Conservation (phyloP, 805 yeast genomes). For the Wickerhamomyces strasburgensis region DNA sequence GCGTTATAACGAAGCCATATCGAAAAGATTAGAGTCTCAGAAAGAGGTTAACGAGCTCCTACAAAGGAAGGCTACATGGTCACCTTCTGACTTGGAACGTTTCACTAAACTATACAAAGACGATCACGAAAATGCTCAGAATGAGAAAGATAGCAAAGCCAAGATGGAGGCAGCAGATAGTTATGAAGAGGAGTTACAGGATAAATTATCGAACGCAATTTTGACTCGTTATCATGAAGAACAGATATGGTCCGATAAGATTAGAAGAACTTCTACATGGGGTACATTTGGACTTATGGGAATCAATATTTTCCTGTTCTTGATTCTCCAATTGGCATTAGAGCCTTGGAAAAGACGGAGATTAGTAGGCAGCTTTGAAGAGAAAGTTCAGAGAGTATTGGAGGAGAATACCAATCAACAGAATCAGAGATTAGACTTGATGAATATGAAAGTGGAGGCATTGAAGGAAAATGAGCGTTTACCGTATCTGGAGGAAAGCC, state of each 20-base stretch:
- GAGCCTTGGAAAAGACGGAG: slow-evolving; percentile 93
- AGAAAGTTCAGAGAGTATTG: slow-evolving; percentile 57
- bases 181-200: slow-evolving; percentile 63
- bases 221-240: slow-evolving; percentile 92
- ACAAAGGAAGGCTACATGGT: slow-evolving; percentile 83
- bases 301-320: slow-evolving; percentile 69
- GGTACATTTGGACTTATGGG: slow-evolving; percentile 92
- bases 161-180: slow-evolving; percentile 51
- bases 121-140: slow-evolving; percentile 69
- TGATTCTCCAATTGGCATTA: slow-evolving; percentile 77
- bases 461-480: slow-evolving; percentile 18
- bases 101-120: slow-evolving; percentile 78
- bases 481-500: slow-evolving; percentile 15
- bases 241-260: slow-evolving; percentile 97
- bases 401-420: slow-evolving; percentile 31
- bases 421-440: slow-evolving; percentile 25
- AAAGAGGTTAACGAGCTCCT: slow-evolving; percentile 81
- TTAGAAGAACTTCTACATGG: slow-evolving; percentile 92
- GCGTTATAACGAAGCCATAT: slow-evolving; percentile 55
- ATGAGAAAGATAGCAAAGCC: slow-evolving; percentile 47
- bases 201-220: slow-evolving; percentile 67
- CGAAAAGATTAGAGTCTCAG: slow-evolving; percentile 64
- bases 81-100: slow-evolving; percentile 68
- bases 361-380: slow-evolving; percentile 79
- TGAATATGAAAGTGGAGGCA: slow-evolving; percentile 23